These are phyloP conservation scores for Porphyrellus cyaneotinctus DNA, from an alignment of 768 basidiomycete species.

Conservation along the genomic window DNA sequence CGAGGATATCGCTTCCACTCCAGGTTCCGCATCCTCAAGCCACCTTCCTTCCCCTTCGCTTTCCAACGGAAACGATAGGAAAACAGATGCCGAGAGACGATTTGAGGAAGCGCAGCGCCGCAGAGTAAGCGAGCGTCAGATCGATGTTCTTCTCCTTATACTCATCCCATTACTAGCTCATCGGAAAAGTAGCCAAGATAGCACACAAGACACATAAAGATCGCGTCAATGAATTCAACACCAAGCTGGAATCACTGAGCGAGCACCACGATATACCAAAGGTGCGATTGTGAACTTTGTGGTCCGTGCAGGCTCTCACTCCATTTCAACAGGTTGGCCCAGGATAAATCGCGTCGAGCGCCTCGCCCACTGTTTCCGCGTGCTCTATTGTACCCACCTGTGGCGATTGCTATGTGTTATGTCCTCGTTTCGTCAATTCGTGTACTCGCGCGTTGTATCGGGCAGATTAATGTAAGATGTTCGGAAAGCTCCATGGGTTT, in stretches of 20 bases:
- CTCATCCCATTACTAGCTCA: constrained; percentile 48
- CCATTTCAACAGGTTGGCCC: constrained; percentile 65
- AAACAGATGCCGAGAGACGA: constrained; percentile 83
- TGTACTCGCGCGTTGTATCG: constrained; percentile 20
- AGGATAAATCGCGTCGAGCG: constrained; percentile 49
- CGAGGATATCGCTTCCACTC: constrained; percentile 40
- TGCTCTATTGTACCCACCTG: constrained; percentile 15
- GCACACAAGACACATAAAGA: constrained; percentile 91
- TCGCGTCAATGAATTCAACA: constrained; percentile 85
- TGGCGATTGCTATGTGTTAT: constrained; percentile 18
- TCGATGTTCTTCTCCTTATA: neutral
- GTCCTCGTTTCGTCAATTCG: constrained; percentile 12
- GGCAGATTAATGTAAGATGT: constrained; percentile 23
- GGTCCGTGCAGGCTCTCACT: constrained; percentile 31
- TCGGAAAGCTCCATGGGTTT: constrained; percentile 22
- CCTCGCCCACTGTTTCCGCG: constrained; percentile 14
- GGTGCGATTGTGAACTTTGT: constrained; percentile 39
- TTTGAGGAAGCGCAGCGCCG: constrained; percentile 86
- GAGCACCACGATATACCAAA: constrained; percentile 97
- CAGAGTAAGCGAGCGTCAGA: constrained; percentile 54
- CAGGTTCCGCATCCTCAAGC: constrained; percentile 51
- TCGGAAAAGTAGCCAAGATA: constrained; percentile 67
- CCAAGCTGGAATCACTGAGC: constrained; percentile 78
- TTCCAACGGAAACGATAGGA: constrained; percentile 46
- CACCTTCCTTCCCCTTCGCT: constrained; percentile 58